phyloP scores from a whole-genome alignment of 768 basidiomycete genomes.

The Coprinopsis marcescibilis region DNA sequence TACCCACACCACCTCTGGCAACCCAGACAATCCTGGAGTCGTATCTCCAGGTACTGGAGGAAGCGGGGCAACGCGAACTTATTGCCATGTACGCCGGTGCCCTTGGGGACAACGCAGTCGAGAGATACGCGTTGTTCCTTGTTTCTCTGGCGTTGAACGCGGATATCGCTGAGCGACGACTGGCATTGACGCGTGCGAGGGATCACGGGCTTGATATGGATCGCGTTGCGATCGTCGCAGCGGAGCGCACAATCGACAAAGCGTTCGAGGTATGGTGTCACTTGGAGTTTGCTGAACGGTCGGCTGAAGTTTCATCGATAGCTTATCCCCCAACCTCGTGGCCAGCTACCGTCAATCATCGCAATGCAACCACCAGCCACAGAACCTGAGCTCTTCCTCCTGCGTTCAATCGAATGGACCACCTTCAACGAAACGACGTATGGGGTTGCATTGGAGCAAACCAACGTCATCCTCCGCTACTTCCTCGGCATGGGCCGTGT shows the following conservation, averaged over 20 bases:
- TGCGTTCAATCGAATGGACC: conserved; percentile 94
- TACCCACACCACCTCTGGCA: conserved; percentile 64
- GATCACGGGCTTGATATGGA: conserved; percentile 83
- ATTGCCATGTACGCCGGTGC: conserved; percentile 94
- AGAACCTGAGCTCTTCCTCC: conserved; percentile 56
- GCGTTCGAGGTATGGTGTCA: conserved; percentile 63
- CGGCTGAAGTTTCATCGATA: conserved; percentile 21
- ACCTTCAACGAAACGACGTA: conserved; percentile 71
- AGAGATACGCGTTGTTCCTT: conserved; percentile 88
- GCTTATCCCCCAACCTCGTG: conserved; percentile 49
- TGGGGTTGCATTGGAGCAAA: conserved; percentile 74
- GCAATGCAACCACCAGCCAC: conserved; percentile 49
- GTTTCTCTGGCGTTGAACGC: conserved; percentile 64
- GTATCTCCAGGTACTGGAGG: conserved; percentile 84
- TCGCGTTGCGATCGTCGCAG: conserved; percentile 73
- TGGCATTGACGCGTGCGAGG: conserved; percentile 67
- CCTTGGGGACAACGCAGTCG: conserved; percentile 84
- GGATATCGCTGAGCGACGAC: conserved; percentile 56
- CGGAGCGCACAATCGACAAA: conserved; percentile 69
- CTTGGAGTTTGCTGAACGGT: no score
- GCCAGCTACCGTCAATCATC: conserved; percentile 57
- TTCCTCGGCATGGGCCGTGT: conserved; percentile 80
- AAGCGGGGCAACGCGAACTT: conserved; percentile 73
- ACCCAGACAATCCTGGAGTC: conserved; percentile 82
- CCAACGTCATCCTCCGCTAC: conserved; percentile 83